Conservation (phyloP, 371 early-diverging fungal genomes). For the Apophysomyces trapeziformis region DNA sequence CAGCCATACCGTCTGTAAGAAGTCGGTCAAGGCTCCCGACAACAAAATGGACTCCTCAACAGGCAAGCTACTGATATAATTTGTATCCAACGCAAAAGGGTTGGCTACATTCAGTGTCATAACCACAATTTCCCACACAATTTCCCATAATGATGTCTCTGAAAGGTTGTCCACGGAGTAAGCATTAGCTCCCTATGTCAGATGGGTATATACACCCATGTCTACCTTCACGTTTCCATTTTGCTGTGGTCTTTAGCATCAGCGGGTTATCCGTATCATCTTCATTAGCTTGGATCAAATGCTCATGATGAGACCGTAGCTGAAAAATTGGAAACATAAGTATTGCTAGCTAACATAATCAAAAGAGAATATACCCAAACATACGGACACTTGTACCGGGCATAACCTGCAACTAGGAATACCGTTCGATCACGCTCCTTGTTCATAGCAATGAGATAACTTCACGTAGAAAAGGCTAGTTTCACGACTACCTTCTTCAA, state of each 20-base stretch:
- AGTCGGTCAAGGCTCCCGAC: constrained; percentile 71
- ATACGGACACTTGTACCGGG: constrained; percentile 80
- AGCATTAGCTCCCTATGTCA: neutral
- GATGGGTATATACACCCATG: constrained; percentile 9
- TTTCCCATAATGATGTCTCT: constrained; percentile 79
- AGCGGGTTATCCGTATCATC: constrained; percentile 63
- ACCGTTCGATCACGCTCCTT: constrained; percentile 58
- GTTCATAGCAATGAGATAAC: constrained; percentile 9
- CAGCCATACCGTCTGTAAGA: constrained; percentile 68
- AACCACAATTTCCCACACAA: constrained; percentile 72
- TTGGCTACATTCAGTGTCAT: constrained; percentile 62
- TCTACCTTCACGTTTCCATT: constrained; percentile 54
- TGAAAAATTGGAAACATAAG: constrained; percentile 13
- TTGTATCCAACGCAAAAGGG: constrained; percentile 73
- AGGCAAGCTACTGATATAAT: constrained; percentile 61
- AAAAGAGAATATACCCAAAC: constrained; percentile 64
- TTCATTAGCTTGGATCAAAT: constrained; percentile 50
- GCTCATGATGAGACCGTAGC: constrained; percentile 66
- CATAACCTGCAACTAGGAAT: constrained; percentile 79
- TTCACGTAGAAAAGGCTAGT: constrained; percentile 9
- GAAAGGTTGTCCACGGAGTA: neutral
- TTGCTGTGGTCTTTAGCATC: constrained; percentile 57
- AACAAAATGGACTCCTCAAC: constrained; percentile 66
- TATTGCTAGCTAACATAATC: neutral
- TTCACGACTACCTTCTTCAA: constrained; percentile 40